phyloP scores from a whole-genome alignment of 345 rosid genomes.

The Dimocarpus longan region DNA sequence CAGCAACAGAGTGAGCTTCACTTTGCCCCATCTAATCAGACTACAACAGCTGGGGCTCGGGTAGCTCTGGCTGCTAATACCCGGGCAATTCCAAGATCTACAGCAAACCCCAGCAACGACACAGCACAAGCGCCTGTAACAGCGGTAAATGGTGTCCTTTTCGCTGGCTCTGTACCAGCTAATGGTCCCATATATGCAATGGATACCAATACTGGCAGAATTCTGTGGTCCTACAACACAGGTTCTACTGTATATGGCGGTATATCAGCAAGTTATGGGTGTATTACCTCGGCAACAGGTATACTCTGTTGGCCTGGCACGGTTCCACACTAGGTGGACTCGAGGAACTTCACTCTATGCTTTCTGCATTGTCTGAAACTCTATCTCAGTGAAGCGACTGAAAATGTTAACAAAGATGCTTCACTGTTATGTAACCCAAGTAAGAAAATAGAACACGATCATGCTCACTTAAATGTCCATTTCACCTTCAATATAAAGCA shows the following conservation, averaged over 20 bases:
- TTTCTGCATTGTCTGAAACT: slow-evolving; percentile 24
- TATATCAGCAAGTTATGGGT: slow-evolving; percentile 40
- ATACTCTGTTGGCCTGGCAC: slow-evolving; percentile 27
- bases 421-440: neutral
- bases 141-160: slow-evolving; percentile 33
- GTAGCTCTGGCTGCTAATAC: slow-evolving; percentile 45
- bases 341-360: slow-evolving; percentile 46
- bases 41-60: slow-evolving; percentile 51
- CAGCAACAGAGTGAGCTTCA: slow-evolving; percentile 34
- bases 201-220: slow-evolving; percentile 37
- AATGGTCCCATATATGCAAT: slow-evolving; percentile 47
- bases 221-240: slow-evolving; percentile 42
- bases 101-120: slow-evolving; percentile 49
- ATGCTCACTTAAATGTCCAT: neutral
- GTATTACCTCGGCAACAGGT: slow-evolving; percentile 49
- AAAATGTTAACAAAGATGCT: neutral
- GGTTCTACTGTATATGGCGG: slow-evolving; percentile 52
- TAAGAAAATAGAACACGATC: slow-evolving; percentile 8
- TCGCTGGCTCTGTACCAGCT: slow-evolving; percentile 46
- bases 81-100: slow-evolving; percentile 40
- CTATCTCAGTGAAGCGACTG: neutral
- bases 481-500: neutral
- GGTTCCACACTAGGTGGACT: slow-evolving; percentile 48
- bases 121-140: slow-evolving; percentile 42
- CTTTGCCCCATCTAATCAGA: slow-evolving; percentile 34